phyloP scores from a whole-genome alignment of 495 filamentous ascomycete genomes.

The Glarea lozoyensis region DNA sequence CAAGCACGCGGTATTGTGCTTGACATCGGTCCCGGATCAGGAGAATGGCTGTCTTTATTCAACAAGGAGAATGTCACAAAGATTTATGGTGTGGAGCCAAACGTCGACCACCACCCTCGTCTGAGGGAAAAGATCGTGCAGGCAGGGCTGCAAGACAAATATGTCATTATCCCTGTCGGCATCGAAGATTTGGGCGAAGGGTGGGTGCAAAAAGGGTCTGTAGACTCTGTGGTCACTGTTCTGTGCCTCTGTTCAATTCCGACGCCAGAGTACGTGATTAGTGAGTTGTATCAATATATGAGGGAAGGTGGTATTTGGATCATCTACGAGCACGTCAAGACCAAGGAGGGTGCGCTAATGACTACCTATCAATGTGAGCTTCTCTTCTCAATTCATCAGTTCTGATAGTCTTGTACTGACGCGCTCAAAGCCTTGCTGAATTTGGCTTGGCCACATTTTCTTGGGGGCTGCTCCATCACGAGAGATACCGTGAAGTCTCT shows the following conservation, averaged over 20 bases:
- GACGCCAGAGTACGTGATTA: slow-evolving; percentile 44
- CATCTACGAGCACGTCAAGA: slow-evolving; percentile 62
- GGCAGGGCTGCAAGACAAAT: slow-evolving; percentile 47
- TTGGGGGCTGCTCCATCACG: slow-evolving; percentile 52
- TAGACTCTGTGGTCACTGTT: slow-evolving; percentile 62
- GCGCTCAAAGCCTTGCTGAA: slow-evolving; percentile 28
- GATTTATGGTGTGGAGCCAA: slow-evolving; percentile 65
- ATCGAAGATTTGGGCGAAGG: slow-evolving; percentile 43
- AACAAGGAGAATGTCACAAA: slow-evolving; percentile 31
- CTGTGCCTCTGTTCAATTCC: slow-evolving; percentile 69
- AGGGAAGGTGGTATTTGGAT: slow-evolving; percentile 61
- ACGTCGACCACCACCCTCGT: slow-evolving; percentile 39
- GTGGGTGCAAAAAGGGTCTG: slow-evolving; percentile 37
- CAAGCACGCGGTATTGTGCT: slow-evolving; percentile 16
- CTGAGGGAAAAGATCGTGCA: slow-evolving; percentile 36
- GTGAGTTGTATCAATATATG: slow-evolving; percentile 51
- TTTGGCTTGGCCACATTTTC: slow-evolving; percentile 40
- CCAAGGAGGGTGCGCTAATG: slow-evolving; percentile 37
- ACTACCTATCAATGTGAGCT: slow-evolving; percentile 40
- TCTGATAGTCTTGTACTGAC: slow-evolving; percentile 25
- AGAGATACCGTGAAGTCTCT: slow-evolving; percentile 46
- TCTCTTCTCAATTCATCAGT: slow-evolving; percentile 28
- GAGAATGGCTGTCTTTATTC: slow-evolving; percentile 36
- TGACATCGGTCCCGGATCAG: slow-evolving; percentile 39
- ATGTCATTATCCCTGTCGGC: slow-evolving; percentile 55